Base-by-base conservation (phyloP, 2,329 filamentous ascomycete species). In the Achaetomium macrosporum region DNA sequence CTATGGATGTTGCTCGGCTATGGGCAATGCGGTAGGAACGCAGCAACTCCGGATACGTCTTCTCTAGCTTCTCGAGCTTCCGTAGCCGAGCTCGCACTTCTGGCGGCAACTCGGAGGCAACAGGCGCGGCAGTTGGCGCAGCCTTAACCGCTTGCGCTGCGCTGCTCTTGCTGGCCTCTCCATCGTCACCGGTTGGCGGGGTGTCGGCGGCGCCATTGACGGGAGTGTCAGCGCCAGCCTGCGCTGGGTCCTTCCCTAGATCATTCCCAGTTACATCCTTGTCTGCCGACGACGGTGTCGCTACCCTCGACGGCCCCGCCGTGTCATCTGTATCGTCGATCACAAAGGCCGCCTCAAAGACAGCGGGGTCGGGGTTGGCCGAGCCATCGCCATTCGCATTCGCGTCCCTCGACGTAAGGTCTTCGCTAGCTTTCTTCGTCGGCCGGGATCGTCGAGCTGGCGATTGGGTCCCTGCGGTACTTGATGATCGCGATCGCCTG, bases 21-120 rank as follows among this genome's bases (percentile, higher is more conserved):
- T 99, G 92, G 16, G 93, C 93, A 59, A 91, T 85, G 57, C 90
- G 83, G 70, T 99, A 99, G 9, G 92, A 96, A 52, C 90, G 86
- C 46, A 97, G 76, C 1, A 99, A 77, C 64, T 97, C 92, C 90
- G 50, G 83, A 69, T 97, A 97, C 53, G 87, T 89, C 5, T 83
- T 77, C 65, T 96, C 92, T 17, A 97, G 75, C 68, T 90, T 96
- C 53, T 95, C 90, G n/a, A 97, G 75, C 69, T 89, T 92, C 55
- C 87, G 82, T 59, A 97, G 71, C 67, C 85, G 91, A 30, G 81
- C 76, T 52, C 81, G 82, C 29, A 96, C 77, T 45, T 96, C 89
- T 3, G 83, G 78, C 0, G 90, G 79, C 31, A 96, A 70, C 50
- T 90, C 87, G 0, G 68, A 50, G 6, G 71, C 54, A 17, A 65